These are phyloP conservation scores for Stephania japonica DNA, from an alignment of 164 flowering plant genomes.

Conservation along the genomic window DNA sequence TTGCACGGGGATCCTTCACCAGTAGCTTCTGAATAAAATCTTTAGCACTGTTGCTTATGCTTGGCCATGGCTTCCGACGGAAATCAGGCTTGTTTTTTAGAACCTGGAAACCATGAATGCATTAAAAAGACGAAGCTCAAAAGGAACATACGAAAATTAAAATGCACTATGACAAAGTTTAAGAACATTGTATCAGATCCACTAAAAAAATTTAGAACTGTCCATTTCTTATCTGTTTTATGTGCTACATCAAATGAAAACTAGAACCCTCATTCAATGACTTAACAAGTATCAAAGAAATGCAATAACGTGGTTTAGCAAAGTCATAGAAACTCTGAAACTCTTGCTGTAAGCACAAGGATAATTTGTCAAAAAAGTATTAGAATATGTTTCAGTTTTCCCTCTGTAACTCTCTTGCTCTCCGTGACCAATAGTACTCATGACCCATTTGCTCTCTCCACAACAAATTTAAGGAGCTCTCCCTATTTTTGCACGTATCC, in stretches of 20 bases:
- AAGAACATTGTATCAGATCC: neutral
- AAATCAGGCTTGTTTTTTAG: constrained; percentile 90
- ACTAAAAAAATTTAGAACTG: neutral
- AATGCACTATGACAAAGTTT: neutral
- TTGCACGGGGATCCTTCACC: constrained; percentile 88
- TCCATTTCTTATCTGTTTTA: neutral
- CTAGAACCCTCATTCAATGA: neutral
- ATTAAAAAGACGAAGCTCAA: neutral
- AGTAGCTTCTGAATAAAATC: constrained; percentile 90
- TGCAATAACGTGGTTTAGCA: neutral
- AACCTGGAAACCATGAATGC: constrained; percentile 50
- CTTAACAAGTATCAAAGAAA: neutral
- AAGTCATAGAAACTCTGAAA: neutral
- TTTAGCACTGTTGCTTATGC: constrained; percentile 75
- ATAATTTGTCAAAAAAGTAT: neutral
- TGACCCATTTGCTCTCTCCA: neutral
- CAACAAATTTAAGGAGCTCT: no score
- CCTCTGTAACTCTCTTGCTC: neutral
- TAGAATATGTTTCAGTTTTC: neutral
- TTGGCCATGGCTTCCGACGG: constrained; percentile 96
- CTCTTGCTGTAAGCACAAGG: neutral
- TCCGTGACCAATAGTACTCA: neutral
- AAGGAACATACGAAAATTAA: neutral
- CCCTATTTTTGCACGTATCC: neutral
- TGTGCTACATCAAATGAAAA: neutral